Evolutionary conservation across 139 green algal genomes (phyloP).

Genomic region (Tetratostichococcus sp.): DNA sequence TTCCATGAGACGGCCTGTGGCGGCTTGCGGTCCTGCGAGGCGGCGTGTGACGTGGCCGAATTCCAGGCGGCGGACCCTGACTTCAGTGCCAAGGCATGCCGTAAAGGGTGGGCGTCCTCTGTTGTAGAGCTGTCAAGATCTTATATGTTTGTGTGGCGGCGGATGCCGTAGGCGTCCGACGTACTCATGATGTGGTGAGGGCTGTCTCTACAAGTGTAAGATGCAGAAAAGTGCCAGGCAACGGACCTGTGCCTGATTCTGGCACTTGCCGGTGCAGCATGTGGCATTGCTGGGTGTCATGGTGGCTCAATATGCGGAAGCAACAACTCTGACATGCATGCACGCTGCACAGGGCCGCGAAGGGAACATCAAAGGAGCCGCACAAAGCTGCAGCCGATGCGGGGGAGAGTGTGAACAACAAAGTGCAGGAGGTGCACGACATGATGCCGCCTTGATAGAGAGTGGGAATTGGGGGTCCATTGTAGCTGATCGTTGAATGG

Average conservation of each 20-base stretch:
- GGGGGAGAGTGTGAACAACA: background rate
- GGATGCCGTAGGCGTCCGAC: no score
- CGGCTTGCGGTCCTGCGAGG: background rate
- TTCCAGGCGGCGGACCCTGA: background rate
- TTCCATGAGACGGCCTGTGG: background rate
- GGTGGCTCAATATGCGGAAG: no score
- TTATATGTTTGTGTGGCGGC: no score
- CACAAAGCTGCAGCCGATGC: background rate
- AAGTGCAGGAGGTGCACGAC: background rate
- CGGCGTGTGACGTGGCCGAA: background rate
- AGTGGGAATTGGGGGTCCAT: no score
- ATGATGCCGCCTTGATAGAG: background rate
- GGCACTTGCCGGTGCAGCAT: no score
- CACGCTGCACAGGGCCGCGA: background rate
- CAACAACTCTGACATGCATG: no score
- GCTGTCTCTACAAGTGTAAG: no score
- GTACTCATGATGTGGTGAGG: no score
- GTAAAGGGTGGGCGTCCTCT: background rate
- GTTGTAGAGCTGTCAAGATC: background rate
- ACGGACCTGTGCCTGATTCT: no score
- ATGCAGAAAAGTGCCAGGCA: no score
- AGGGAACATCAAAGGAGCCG: background rate
- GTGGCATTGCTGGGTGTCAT: no score
- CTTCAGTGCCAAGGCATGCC: background rate
- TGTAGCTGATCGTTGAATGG: no score